Conservation (phyloP, 441 rosid species). For the Populus hybrid region DNA sequence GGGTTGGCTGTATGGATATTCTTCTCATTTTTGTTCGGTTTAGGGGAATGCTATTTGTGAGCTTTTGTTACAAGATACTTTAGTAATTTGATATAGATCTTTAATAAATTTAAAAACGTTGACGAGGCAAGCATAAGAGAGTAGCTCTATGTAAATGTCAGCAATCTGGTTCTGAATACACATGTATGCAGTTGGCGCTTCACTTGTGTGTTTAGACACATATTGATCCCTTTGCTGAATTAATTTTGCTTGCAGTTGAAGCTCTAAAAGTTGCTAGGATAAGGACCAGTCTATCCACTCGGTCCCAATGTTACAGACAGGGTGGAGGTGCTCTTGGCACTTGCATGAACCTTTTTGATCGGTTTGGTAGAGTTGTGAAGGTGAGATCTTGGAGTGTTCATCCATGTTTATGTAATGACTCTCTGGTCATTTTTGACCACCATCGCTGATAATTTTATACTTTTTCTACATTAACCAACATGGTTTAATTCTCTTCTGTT, state of each 20-base stretch:
- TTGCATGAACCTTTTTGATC: conserved; percentile 82
- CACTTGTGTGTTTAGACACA: background rate
- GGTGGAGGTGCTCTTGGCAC: conserved; percentile 58
- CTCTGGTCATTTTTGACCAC: background rate
- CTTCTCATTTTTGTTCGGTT: background rate
- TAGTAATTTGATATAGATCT: background rate
- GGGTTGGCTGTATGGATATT: background rate
- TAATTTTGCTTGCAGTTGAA: conserved; percentile 29
- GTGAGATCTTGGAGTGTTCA: conserved; percentile 32
- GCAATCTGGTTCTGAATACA: background rate
- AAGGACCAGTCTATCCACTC: conserved; percentile 27
- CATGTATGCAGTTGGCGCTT: background rate
- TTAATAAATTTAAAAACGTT: background rate
- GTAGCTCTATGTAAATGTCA: background rate
- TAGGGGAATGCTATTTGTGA: background rate
- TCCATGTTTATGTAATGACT: conserved; percentile 1
- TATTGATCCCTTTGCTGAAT: background rate
- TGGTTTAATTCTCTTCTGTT: conserved; percentile 21
- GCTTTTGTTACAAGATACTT: background rate
- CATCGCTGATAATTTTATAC: background rate
- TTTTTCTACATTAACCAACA: conserved; percentile 1
- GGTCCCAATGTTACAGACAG: conserved; percentile 35
- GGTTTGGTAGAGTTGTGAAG: conserved; percentile 90
- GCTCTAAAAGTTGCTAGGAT: conserved; percentile 35
- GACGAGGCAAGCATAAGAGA: background rate